Conservation (phyloP, 169 alveolate species). For the Theileria annulata region DNA sequence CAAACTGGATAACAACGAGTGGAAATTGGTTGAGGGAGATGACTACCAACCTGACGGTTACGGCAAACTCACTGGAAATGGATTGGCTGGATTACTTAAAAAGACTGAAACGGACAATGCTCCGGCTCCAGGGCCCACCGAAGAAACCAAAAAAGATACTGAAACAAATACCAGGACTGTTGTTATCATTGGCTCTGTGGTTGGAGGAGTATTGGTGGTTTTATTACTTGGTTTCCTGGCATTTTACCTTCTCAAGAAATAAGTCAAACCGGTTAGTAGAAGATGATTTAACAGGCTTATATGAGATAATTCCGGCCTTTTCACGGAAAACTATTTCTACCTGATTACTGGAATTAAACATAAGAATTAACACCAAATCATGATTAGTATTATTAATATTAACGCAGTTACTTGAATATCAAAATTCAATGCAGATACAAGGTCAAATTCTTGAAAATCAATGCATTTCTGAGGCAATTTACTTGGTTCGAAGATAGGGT, state of each 20-base stretch:
- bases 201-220: not conserved
- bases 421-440: not conserved
- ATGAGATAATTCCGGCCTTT: no score
- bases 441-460: not conserved
- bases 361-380: not conserved
- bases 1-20: not conserved
- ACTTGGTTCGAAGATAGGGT: not conserved
- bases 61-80: not conserved
- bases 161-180: no score
- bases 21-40: not conserved
- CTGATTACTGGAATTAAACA: not conserved
- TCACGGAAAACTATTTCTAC: not conserved
- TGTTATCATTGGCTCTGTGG: not conserved
- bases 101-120: not conserved
- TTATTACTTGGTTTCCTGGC: not conserved
- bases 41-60: not conserved
- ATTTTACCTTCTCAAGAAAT: not conserved
- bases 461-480: not conserved
- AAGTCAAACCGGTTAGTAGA: not conserved
- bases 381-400: not conserved
- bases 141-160: no score
- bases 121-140: not conserved
- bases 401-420: not conserved
- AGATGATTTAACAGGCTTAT: no score
- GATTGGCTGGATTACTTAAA: not conserved